A percentile compares a stretch with the other conserved stretches of the same genome.
Evolutionary conservation across 768 basidiomycete genomes (phyloP).

Genomic region (Lactarius hatsudake): DNA sequence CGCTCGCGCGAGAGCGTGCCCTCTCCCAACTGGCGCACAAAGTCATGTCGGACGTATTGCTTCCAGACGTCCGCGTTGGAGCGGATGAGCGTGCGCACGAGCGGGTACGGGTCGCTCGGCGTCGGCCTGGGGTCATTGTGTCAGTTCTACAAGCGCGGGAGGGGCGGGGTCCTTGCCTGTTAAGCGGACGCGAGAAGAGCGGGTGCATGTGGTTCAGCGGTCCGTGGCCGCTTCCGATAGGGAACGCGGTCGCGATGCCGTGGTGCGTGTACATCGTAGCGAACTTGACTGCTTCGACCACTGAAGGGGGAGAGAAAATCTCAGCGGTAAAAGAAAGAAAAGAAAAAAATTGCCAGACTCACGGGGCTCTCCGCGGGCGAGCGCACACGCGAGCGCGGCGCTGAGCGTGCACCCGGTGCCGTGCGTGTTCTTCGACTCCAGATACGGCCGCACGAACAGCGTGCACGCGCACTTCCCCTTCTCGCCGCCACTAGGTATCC

Average conservation of each 20-base stretch:
- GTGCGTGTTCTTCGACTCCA: conserved; percentile 74
- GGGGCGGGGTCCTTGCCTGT: conserved; percentile 45
- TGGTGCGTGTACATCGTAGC: conserved; percentile 71
- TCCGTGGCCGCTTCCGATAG: conserved; percentile 73
- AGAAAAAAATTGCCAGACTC: conserved; percentile 32
- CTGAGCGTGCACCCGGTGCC: conserved; percentile 94
- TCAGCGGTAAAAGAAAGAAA: not conserved
- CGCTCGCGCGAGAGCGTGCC: conserved; percentile 63
- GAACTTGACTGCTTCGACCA: conserved; percentile 53
- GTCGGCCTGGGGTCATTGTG: conserved; percentile 42
- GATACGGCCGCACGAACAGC: conserved; percentile 57
- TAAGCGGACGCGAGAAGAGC: conserved; percentile 46
- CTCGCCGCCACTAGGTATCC: conserved; percentile 29
- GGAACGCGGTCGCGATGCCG: conserved; percentile 65
- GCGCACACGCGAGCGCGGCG: conserved; percentile 68
- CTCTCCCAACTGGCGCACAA: conserved; percentile 70
- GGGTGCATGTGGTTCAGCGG: conserved; percentile 86
- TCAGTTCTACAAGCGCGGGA: not conserved
- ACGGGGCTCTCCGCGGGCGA: conserved; percentile 51
- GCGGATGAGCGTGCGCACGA: conserved; percentile 62
- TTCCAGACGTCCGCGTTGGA: conserved; percentile 59
- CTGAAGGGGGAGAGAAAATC: not conserved
- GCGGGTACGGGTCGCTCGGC: conserved; percentile 59
- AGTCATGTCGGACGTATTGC: conserved; percentile 78
- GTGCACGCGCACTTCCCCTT: conserved; percentile 31